Evolutionary conservation across 805 yeast genomes (phyloP), one percentile per base, ranked within the genome.

Genomic region (Ascoidea asiatica): DNA sequence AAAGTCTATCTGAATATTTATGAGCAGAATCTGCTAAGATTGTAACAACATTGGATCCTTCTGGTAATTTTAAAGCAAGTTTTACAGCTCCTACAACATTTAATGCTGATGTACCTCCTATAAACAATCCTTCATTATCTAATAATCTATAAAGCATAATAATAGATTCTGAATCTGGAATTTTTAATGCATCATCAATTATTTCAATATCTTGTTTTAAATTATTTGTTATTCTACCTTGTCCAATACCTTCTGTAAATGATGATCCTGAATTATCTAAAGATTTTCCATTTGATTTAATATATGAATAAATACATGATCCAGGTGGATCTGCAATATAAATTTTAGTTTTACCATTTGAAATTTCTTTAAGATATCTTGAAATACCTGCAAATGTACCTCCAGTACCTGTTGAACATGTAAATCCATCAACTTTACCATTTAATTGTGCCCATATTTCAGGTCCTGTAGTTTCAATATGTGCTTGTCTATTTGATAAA

Each of bases 161-260:
- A 53, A 89, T 87, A 13, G 92, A 73, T 50, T 80, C 82, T 46
- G 72, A 81, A 63, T 89, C 97, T 1, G 88, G 75, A 43, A 89
- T 76, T 51, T 74, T 72, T 42, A 84, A 62, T 1, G 96, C 94
- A 53, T 81, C 95, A 57, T 89, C 96, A 36, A 86, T 69, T 29
- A 79, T 60, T 6, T 70, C 80, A 22, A 87, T 65, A 50, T 86
- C 95, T 39, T 77, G 82, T 17, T 68, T 69, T 61, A 89, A 70
- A 61, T 89, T 89, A 50, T 75, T 81, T 5, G 96, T 89, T 54
- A 89, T 81, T 54, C 97, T 73, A 41, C 95, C 95, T 64, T 89
- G 97, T 22, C 97, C 97, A 64, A 89, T 87, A 29, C 97, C 97
- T 65, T 89, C 97, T 22, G 96, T 89, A 61, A 89, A 87, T 0